Conservation (phyloP, 805 yeast genomes). For the Zygotorulaspora danielsina region DNA sequence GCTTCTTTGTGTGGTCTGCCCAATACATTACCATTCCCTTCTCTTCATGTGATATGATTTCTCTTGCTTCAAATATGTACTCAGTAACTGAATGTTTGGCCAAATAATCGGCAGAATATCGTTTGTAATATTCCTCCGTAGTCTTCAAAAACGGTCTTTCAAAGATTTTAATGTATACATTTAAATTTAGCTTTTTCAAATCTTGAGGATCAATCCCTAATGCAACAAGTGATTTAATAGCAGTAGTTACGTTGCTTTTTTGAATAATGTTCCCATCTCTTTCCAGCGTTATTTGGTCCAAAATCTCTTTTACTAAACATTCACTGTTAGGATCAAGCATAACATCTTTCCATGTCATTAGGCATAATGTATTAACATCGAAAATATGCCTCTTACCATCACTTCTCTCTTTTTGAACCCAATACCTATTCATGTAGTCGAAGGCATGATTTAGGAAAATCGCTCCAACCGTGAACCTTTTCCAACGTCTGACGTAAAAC, state of each 20-base stretch:
- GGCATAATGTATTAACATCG: constrained; percentile 85
- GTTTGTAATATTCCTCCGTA: constrained; percentile 48
- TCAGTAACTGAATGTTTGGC: constrained; percentile 78
- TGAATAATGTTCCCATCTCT: constrained; percentile 74
- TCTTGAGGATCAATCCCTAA: constrained; percentile 90
- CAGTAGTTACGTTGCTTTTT: constrained; percentile 59
- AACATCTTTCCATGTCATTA: constrained; percentile 81
- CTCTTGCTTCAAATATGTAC: constrained; percentile 82
- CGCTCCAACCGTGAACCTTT: constrained; percentile 85
- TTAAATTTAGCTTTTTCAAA: constrained; percentile 75
- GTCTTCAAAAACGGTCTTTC: constrained; percentile 72
- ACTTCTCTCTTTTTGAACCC: constrained; percentile 94
- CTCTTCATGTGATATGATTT: constrained; percentile 78
- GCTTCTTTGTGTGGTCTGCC: constrained; percentile 79
- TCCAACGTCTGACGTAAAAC: constrained; percentile 85
- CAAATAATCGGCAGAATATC: constrained; percentile 65
- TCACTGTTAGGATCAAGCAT: constrained; percentile 68
- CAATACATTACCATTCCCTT: constrained; percentile 71
- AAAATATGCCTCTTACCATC: constrained; percentile 87
- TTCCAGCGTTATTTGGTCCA: constrained; percentile 71
- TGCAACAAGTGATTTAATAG: constrained; percentile 81
- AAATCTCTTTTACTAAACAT: constrained; percentile 60
- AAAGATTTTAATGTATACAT: constrained; percentile 75
- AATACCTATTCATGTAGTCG: constrained; percentile 92
- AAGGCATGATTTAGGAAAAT: constrained; percentile 87